Conservation (phyloP, 345 rosid genomes). For the Streptanthus diversifolius region DNA sequence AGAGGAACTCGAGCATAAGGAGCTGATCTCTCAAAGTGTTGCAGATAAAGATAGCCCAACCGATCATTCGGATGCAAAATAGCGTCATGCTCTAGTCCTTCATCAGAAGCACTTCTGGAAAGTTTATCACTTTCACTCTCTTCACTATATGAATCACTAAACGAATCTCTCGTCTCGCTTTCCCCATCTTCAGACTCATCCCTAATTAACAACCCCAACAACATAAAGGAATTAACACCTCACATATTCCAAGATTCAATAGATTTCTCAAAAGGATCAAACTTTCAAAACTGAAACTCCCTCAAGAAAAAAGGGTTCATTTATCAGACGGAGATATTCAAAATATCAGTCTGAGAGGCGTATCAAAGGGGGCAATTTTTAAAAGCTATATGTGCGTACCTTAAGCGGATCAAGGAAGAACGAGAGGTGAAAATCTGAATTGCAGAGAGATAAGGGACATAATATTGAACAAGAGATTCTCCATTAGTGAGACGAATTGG, state of each 20-base stretch:
- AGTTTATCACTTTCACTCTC: constrained; percentile 87
- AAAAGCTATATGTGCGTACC: constrained; percentile 40
- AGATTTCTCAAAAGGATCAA: constrained; percentile 5
- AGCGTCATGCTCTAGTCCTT: constrained; percentile 71
- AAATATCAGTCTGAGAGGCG: background rate
- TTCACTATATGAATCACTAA: constrained; percentile 80
- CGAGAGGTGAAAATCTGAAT: constrained; percentile 88
- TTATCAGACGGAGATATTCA: too few species aligned
- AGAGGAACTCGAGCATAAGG: constrained; percentile 96
- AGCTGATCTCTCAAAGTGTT: constrained; percentile 86
- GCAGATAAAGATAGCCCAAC: constrained; percentile 70
- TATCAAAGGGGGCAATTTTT: background rate
- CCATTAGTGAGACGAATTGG: constrained; percentile 61
- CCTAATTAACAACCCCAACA: constrained; percentile 36
- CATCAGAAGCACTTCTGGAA: constrained; percentile 86
- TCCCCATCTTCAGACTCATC: constrained; percentile 76
- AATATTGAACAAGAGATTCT: constrained; percentile 90
- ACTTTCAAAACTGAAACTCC: background rate
- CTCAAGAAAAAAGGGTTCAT: background rate
- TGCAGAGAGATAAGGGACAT: constrained; percentile 96
- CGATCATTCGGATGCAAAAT: constrained; percentile 63
- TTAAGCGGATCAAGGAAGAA: constrained; percentile 59
- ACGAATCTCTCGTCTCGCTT: constrained; percentile 72
- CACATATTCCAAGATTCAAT: background rate
- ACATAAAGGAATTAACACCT: background rate